phyloP scores from a whole-genome alignment of 2,329 filamentous ascomycete genomes.

The Tolypocladium sp. region DNA sequence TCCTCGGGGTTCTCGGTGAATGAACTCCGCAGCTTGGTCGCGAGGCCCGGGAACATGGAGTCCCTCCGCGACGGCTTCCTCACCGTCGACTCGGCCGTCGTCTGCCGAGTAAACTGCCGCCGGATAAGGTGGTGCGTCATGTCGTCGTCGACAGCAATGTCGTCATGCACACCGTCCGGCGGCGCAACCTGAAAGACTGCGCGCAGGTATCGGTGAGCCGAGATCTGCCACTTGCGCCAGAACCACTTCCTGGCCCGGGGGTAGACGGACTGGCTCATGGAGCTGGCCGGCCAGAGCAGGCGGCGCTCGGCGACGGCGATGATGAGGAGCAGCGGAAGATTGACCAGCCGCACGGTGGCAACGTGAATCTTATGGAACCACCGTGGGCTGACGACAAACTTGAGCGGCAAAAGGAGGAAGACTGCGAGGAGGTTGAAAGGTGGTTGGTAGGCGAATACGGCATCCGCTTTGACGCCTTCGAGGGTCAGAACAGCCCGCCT shows the following conservation, averaged over 20 bases:
- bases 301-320: constrained; percentile 65
- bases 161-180: constrained; percentile 48
- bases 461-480: constrained; percentile 77
- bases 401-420: constrained; percentile 64
- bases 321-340: constrained; percentile 63
- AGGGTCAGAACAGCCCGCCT: constrained; percentile 72
- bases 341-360: constrained; percentile 62
- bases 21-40: constrained; percentile 37
- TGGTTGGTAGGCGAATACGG: constrained; percentile 73
- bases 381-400: constrained; percentile 66
- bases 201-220: constrained; percentile 61
- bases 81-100: constrained; percentile 22
- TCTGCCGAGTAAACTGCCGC: constrained; percentile 41
- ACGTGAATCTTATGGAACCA: constrained; percentile 93
- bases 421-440: constrained; percentile 78
- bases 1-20: constrained; percentile 35
- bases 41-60: constrained; percentile 46
- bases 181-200: constrained; percentile 65
- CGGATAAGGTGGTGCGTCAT: constrained; percentile 49
- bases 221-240: constrained; percentile 61
- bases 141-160: constrained; percentile 51
- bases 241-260: constrained; percentile 34
- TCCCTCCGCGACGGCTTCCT: constrained; percentile 37
- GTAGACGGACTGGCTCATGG: constrained; percentile 8
- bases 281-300: constrained; percentile 46